Evolutionary conservation across 768 basidiomycete genomes (phyloP).

Genomic region (Calocybe indica): DNA sequence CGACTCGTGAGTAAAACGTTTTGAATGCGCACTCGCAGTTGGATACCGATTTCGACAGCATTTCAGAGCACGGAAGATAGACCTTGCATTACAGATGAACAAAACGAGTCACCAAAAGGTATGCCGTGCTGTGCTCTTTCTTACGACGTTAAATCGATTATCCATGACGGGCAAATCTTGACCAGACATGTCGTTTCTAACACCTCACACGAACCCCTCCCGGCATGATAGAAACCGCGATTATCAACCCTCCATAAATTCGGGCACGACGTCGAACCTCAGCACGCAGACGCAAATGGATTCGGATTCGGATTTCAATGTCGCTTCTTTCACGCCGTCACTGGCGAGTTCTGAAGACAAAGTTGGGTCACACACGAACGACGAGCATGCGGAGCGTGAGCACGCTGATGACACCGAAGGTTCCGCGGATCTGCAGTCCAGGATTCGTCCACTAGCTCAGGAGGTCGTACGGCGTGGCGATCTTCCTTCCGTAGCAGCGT

Average conservation of each 20-base stretch:
- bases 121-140: background rate
- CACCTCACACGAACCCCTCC: conserved; percentile 1
- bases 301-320: background rate
- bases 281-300: conserved; percentile 11
- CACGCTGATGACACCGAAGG: background rate
- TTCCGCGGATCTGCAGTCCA: conserved; percentile 7
- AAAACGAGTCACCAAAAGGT: conserved; percentile 15
- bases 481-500: conserved; percentile 10
- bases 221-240: background rate
- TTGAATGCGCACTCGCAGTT: no score
- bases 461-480: conserved; percentile 11
- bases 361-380: background rate
- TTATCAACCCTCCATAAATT: background rate
- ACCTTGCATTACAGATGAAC: no score
- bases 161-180: background rate
- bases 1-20: no score
- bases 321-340: background rate
- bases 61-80: no score
- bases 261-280: conserved; percentile 4
- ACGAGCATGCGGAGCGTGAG: no score
- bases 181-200: conserved; percentile 3
- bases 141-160: background rate
- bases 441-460: conserved; percentile 13
- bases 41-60: no score
- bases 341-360: conserved; percentile 1